Evolutionary conservation across 371 early-diverging fungal species (phyloP).

Genomic region (Capillidium heterosporum): DNA sequence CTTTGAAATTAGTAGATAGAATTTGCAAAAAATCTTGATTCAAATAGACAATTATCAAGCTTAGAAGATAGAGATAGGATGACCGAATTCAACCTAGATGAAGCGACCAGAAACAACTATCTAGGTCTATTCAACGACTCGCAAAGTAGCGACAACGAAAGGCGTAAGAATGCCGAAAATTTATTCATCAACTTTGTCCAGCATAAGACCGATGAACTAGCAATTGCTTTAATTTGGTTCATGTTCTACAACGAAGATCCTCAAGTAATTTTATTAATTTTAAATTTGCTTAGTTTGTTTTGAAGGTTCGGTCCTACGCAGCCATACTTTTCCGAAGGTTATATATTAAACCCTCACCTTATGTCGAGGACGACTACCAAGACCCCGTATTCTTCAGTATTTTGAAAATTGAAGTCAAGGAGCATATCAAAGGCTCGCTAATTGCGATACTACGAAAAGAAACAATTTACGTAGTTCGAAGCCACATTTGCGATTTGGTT

Average conservation of each 20-base stretch:
- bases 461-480: constrained; percentile 44
- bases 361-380: background rate
- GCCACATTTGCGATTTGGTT: constrained; percentile 83
- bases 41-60: too few relatives aligned
- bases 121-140: too few relatives aligned
- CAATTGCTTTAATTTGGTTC: background rate
- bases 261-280: background rate
- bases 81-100: too few relatives aligned
- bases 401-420: constrained; percentile 44
- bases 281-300: background rate
- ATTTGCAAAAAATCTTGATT: too few relatives aligned
- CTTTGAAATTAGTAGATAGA: too few relatives aligned
- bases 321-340: constrained; percentile 1
- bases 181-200: background rate
- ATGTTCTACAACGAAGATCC: background rate
- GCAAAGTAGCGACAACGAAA: background rate
- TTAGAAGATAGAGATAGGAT: too few relatives aligned
- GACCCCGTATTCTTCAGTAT: background rate
- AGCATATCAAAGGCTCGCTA: constrained; percentile 38
- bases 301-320: background rate
- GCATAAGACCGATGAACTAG: background rate
- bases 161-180: background rate
- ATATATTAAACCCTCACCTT: background rate
- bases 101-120: too few relatives aligned
- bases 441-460: constrained; percentile 59